Evolutionary conservation across 1,284 basidiomycete species (phyloP).

Genomic region (Microbotryum intermedium): DNA sequence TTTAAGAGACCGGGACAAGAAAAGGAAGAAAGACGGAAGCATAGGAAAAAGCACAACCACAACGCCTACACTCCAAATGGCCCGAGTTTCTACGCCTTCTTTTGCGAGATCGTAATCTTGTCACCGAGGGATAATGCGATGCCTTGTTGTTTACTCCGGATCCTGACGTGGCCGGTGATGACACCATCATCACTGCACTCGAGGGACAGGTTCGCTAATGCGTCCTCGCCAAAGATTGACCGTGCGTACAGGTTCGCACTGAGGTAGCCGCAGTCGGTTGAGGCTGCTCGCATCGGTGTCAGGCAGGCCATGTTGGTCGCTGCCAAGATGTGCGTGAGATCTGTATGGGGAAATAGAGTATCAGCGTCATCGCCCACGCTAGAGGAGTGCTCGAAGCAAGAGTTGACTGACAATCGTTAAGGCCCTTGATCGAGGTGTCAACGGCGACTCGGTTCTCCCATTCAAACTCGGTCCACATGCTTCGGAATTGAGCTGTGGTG

Average conservation of each 20-base stretch:
- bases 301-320: conserved; percentile 92
- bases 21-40: too few species aligned
- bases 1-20: too few species aligned
- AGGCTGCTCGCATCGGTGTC: conserved; percentile 72
- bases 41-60: background rate
- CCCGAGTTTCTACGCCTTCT: conserved; percentile 5
- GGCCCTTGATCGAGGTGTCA: conserved; percentile 54
- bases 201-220: conserved; percentile 88
- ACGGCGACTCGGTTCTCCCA: conserved; percentile 98
- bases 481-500: conserved; percentile 59
- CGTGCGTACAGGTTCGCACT: conserved; percentile 89
- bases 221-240: conserved; percentile 90
- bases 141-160: conserved; percentile 88
- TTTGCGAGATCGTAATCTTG: conserved; percentile 50
- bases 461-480: conserved; percentile 97
- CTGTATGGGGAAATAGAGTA: background rate
- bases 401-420: conserved; percentile 25
- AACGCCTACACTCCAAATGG: background rate
- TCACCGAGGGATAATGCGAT: conserved; percentile 91
- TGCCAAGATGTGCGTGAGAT: conserved; percentile 82
- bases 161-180: conserved; percentile 82
- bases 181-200: conserved; percentile 76
- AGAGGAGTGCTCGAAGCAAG: background rate
- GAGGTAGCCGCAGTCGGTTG: conserved; percentile 70
- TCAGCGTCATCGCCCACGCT: too few species aligned